Evolutionary conservation across 257 asterid genomes (phyloP).

Genomic region (Penstemon barbatus): DNA sequence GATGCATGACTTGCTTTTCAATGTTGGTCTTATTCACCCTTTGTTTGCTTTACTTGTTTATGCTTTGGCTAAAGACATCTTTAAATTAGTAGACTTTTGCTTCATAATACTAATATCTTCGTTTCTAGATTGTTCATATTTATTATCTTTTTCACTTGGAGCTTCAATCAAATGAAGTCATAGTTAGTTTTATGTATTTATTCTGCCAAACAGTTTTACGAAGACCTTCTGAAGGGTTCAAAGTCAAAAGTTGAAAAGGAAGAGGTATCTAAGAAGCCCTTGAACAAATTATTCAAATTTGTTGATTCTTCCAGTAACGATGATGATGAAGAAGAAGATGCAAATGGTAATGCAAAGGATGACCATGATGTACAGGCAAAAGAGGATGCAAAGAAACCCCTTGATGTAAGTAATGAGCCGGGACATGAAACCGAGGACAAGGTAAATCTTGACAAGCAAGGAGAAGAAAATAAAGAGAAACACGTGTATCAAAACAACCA

Average conservation of each 20-base stretch:
- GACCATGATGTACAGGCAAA: slow-evolving; percentile 17
- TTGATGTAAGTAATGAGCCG: slow-evolving; percentile 30
- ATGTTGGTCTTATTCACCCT: background rate
- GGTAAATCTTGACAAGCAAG: slow-evolving; percentile 35
- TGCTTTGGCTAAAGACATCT: background rate
- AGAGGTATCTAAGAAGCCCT: slow-evolving; percentile 47
- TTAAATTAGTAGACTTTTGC: background rate
- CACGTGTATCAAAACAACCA: slow-evolving; percentile 35
- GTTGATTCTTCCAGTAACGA: slow-evolving; percentile 57
- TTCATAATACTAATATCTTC: background rate
- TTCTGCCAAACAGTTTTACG: slow-evolving; percentile 57
- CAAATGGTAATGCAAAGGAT: slow-evolving; percentile 37
- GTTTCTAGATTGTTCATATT: background rate
- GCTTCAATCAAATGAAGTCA: slow-evolving; percentile 2
- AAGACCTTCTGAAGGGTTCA: slow-evolving; percentile 72
- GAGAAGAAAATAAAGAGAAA: slow-evolving; percentile 37
- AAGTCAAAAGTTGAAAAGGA: slow-evolving; percentile 36
- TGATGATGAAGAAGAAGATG: slow-evolving; percentile 42
- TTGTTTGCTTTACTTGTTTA: background rate
- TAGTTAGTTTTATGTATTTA: slow-evolving; percentile 12
- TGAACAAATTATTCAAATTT: slow-evolving; percentile 76
- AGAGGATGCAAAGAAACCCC: slow-evolving; percentile 32
- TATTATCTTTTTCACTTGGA: slow-evolving; percentile 10
- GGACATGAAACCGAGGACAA: slow-evolving; percentile 38
- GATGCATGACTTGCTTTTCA: background rate